Percentiles rank a stretch among this genome's conserved stretches.
Evolutionary conservation across 1,284 basidiomycete genomes (phyloP).

Genomic region (Thecaphora thlaspeos): DNA sequence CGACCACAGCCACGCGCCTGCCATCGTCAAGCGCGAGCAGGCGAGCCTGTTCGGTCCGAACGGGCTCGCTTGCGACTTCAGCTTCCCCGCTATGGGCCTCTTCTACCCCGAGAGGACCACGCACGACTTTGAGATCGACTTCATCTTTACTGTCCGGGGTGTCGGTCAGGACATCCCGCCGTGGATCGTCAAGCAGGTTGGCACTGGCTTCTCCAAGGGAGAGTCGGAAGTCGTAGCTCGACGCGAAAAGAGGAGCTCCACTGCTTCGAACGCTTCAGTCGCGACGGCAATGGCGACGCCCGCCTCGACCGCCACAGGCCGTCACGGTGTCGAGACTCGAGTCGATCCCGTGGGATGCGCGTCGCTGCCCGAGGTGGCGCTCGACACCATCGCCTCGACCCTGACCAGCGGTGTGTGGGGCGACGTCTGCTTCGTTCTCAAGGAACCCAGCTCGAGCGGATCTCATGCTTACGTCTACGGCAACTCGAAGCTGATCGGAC

Average conservation of each 20-base stretch:
- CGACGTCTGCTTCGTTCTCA: constrained; percentile 19
- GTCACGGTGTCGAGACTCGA: too few relatives aligned
- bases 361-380: neutral
- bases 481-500: constrained; percentile 1
- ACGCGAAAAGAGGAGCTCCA: too few relatives aligned
- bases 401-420: constrained; percentile 10
- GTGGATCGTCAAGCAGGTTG: neutral
- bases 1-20: neutral
- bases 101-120: neutral
- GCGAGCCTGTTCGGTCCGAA: neutral
- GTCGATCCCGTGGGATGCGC: neutral
- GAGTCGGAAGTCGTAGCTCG: too few relatives aligned
- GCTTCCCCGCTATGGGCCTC: neutral
- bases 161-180: too few relatives aligned
- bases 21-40: neutral
- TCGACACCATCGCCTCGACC: constrained; percentile 6
- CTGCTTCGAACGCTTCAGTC: too few relatives aligned
- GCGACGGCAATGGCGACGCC: too few relatives aligned
- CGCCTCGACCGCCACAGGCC: too few relatives aligned
- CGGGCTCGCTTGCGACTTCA: neutral
- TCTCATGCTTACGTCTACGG: constrained; percentile 1
- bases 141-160: neutral
- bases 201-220: too few relatives aligned
- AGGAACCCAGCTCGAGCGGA: neutral
- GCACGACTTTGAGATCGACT: neutral